Evolutionary conservation across 139 green algal genomes (phyloP), one percentile per base, ranked within the genome.

Genomic region (Coccomyxa sp.): DNA sequence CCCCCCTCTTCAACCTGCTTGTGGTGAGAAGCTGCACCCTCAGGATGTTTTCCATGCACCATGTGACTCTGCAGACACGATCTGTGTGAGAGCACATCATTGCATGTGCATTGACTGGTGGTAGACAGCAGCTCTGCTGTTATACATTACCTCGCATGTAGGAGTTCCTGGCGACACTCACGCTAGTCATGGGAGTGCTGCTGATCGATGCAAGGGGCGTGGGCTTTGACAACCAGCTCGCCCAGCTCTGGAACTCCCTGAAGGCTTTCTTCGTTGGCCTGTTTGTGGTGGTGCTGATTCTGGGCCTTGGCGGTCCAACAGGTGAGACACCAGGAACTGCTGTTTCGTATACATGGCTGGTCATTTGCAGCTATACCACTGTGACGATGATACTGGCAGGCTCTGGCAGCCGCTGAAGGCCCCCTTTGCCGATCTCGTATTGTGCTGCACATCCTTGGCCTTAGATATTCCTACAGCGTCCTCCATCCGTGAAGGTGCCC

Each of bases 1-100:
- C 75, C 0, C 89, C 89, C 0, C 39, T 92, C 14, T 83, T 76
- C 75, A 91, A 91, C 80, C 34, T n/a, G n/a, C 31, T 72, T 36
- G 68, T 36, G n/a, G 68, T 39, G 50, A 77, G n/a, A 7, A 18
- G 50, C 50, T 64, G 2, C 27, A 18, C 5, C 5, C 27, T 18
- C 50, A 64, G 50, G 5, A 5, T 12, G 2, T 2, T 22, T 31
- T 64, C 18, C 50, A 64, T 7, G 50, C 22, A 18, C 27, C 5
- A 64, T 1, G 18, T 64, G 50, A 3, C 50, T 64, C 27, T 7
- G 50, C 27, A 64, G 18, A 64, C 4, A 31, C 2, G 5, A 64
- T 58, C 18, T 31, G 3, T 64, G 50, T 6, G 5, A 22, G 50
- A 64, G 27, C 27, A 22, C 50, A 3, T 31, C 5, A 18, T 31